Evolutionary conservation across 306 rosid species (phyloP).

Genomic region (Cucumis hystrix): DNA sequence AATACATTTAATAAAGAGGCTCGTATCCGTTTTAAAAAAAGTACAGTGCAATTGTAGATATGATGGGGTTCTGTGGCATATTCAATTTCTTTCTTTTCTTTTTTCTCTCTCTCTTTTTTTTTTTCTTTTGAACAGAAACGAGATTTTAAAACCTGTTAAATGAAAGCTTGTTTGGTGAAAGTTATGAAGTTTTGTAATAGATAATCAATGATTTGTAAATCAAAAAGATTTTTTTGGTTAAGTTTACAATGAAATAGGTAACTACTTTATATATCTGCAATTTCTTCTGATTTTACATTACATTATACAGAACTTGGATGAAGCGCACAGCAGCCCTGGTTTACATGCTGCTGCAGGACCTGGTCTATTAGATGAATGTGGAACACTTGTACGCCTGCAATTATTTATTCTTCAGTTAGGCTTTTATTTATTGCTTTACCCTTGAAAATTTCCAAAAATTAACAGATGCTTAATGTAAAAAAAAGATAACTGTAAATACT

Average conservation of each 20-base stretch:
- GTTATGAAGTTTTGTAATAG: not conserved
- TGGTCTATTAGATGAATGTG: conserved; percentile 94
- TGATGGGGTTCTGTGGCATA: not conserved
- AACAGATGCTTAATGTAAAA: not conserved
- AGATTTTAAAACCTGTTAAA: not conserved
- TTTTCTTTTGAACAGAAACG: too few relatives aligned
- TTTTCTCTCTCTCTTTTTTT: too few relatives aligned
- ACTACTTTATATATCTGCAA: conserved; percentile 6
- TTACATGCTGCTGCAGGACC: conserved; percentile 98
- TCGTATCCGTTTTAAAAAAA: too few relatives aligned
- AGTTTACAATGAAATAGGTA: not conserved
- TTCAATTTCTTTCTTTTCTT: not conserved
- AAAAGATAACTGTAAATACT: not conserved
- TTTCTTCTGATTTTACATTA: not conserved
- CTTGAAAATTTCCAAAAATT: not conserved
- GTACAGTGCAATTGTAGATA: not conserved
- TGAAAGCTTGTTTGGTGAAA: not conserved
- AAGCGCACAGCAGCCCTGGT: conserved; percentile 92
- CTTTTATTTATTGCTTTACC: conserved; percentile 2
- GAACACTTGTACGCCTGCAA: conserved; percentile 45
- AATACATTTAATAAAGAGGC: too few relatives aligned
- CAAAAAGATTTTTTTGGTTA: not conserved
- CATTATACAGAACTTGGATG: conserved; percentile 66
- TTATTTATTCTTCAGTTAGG: conserved; percentile 5
- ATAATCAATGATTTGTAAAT: not conserved